A percentile compares a stretch with the other conserved stretches of the same genome.
Conservation (phyloP, 192 early-diverging fungal genomes). For the Linnemannia hyalina region DNA sequence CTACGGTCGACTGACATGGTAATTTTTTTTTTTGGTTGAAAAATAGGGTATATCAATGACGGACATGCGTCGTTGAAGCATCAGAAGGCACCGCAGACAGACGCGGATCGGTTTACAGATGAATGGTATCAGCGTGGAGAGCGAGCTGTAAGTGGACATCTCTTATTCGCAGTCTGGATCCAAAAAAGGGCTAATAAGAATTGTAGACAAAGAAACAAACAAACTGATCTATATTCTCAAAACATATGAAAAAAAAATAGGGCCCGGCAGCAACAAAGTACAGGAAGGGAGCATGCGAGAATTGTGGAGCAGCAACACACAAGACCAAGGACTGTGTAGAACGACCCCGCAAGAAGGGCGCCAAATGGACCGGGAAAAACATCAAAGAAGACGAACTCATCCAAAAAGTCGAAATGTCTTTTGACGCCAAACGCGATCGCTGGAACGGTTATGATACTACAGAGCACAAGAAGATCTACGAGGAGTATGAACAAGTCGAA, state of each 20-base stretch:
- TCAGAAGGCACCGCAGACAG: conserved; percentile 70
- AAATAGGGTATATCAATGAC: conserved; percentile 79
- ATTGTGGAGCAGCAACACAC: conserved; percentile 97
- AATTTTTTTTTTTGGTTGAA: background rate
- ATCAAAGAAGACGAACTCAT: conserved; percentile 87
- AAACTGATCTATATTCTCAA: background rate
- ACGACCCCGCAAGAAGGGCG: conserved; percentile 89
- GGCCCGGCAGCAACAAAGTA: conserved; percentile 92
- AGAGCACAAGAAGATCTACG: conserved; percentile 82
- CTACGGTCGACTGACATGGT: background rate
- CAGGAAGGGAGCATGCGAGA: conserved; percentile 95
- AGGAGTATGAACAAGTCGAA: conserved; percentile 95
- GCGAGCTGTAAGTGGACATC: conserved; percentile 62
- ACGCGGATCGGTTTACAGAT: conserved; percentile 56
- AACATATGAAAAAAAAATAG: conserved; percentile 11
- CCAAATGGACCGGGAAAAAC: conserved; percentile 87
- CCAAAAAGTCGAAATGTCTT: conserved; percentile 79
- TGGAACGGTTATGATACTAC: conserved; percentile 98
- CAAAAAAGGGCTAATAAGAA: background rate
- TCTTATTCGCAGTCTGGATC: background rate
- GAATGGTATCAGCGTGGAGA: conserved; percentile 88
- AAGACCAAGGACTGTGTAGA: conserved; percentile 96
- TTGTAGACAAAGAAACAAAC: background rate
- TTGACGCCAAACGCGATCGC: conserved; percentile 97
- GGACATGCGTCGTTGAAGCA: conserved; percentile 90